Base-by-base conservation (phyloP, 2,329 filamentous ascomycete species). In the Phyllosticta ampelicida region DNA sequence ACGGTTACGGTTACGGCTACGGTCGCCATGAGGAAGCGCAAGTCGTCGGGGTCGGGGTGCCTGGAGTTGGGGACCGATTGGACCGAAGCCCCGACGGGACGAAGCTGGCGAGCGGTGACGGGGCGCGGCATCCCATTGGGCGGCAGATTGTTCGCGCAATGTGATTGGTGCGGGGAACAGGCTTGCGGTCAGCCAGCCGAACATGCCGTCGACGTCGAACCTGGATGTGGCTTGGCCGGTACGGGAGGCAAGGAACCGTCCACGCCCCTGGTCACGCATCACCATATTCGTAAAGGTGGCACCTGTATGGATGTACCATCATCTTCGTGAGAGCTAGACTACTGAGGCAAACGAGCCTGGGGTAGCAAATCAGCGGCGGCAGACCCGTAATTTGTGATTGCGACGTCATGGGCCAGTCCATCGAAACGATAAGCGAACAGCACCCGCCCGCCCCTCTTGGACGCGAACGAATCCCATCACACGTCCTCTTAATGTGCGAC, bases 401-500 rank as follows among this genome's bases (percentile, higher is more conserved):
- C 36, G 36, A 58, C 55, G 55, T 58, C 55, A 58, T 52, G 50
- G 50, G 10, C 30, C 50, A 29, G 50, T 36, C 55, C 55, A 51
- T 50, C 52, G 55, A 58, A 58, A 58, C 55, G 55, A 58, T 58
- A 58, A 51, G 50, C 55, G 55, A 58, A 44, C 55, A 53, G 55
- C 55, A 56, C 48, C 55, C 52, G n/a, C 55, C 55, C 48, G 51
- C 52, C 55, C 50, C 55, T 44, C 36, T 50, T 50, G 30, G 50
- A 51, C 51, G 55, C 55, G 55, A 58, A 58, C 53, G n/a, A n/a
- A n/a, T 8, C 55, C 55, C 55, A 58, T 58, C 36, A 44, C 55
- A 58, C 55, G 55, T 51, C 48, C 55, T 51, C 55, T 58, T 51
- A 58, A 58, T 53, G 55, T 58, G 55, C 53, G 55, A 58, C 55